Percentiles rank a stretch among this genome's conserved stretches.
Evolutionary conservation across 192 early-diverging fungal species (phyloP).

Genomic region (Kappamyces sp.): DNA sequence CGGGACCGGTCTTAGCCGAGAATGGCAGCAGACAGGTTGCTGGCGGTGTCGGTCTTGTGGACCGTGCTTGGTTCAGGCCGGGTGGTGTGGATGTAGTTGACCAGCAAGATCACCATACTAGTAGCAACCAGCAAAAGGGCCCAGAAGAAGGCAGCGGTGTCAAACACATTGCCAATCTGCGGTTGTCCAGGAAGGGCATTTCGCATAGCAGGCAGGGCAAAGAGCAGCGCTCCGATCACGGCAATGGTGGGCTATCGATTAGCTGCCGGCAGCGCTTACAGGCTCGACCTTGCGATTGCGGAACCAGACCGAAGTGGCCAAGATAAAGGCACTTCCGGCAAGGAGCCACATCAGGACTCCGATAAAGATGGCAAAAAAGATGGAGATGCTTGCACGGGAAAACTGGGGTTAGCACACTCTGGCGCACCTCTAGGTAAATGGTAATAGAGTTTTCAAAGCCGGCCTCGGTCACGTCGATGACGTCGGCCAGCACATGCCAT

Average conservation of each 20-base stretch:
- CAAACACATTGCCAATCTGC: conserved; percentile 17
- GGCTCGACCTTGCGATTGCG: conserved; percentile 24
- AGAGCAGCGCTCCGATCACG: conserved; percentile 17
- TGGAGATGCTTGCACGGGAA: conserved; percentile 13
- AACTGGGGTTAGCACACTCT: neutral
- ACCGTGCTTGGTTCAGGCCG: no score
- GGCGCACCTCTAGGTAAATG: no score
- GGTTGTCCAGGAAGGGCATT: conserved; percentile 28
- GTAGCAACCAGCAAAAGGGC: conserved; percentile 8
- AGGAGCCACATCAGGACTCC: conserved; percentile 25
- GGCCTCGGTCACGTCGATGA: neutral
- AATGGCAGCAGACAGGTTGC: no score
- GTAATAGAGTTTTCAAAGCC: neutral
- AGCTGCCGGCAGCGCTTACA: no score
- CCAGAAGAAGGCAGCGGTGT: conserved; percentile 18
- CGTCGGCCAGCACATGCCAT: conserved; percentile 7
- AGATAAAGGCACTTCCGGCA: conserved; percentile 11
- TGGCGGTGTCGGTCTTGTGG: no score
- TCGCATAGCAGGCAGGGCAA: conserved; percentile 29
- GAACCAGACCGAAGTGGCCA: conserved; percentile 21
- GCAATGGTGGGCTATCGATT: conserved; percentile 19
- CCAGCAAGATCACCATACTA: conserved; percentile 9
- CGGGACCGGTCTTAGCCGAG: no score
- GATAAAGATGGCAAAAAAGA: conserved; percentile 16
- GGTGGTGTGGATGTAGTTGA: conserved; percentile 7